Percentiles rank a stretch among this genome's conserved stretches.
These are phyloP conservation scores for Mycosarcoma maydis DNA, from an alignment of 1,284 basidiomycete genomes.

Conservation along the genomic window DNA sequence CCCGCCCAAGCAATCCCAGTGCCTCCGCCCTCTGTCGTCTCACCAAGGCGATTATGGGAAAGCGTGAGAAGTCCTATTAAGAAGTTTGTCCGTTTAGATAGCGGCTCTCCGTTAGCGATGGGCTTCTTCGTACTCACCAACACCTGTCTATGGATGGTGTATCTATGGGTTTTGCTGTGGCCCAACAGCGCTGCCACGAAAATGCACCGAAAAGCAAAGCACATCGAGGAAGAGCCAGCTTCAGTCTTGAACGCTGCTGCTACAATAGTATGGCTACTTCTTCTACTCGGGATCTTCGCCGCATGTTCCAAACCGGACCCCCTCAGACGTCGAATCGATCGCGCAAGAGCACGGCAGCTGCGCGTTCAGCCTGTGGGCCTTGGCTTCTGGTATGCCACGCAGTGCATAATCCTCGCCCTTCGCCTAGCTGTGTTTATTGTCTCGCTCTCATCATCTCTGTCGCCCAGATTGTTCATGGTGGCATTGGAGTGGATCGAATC, in stretches of 20 bases:
- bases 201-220: neutral
- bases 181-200: neutral
- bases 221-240: neutral
- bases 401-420: constrained; percentile 2
- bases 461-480: neutral
- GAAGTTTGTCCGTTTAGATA: neutral
- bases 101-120: constrained; percentile 2
- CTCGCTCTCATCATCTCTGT: neutral
- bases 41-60: too few species aligned
- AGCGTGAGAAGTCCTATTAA: neutral
- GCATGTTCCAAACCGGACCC: constrained; percentile 8
- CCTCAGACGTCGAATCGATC: constrained; percentile 17
- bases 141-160: constrained; percentile 5
- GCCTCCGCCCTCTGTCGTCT: too few species aligned
- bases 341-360: constrained; percentile 13
- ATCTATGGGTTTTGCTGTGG: constrained; percentile 1
- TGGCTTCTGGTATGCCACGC: constrained; percentile 10
- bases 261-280: neutral
- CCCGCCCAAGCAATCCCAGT: too few species aligned
- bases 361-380: constrained; percentile 13
- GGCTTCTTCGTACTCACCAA: constrained; percentile 9
- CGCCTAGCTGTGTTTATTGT: neutral
- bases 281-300: constrained; percentile 3
- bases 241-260: constrained; percentile 2
- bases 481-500: constrained; percentile 1